Percentiles rank a stretch among this genome's conserved stretches.
phyloP scores from a whole-genome alignment of 75 land plant genomes.

The Isoetes taiwanensis region DNA sequence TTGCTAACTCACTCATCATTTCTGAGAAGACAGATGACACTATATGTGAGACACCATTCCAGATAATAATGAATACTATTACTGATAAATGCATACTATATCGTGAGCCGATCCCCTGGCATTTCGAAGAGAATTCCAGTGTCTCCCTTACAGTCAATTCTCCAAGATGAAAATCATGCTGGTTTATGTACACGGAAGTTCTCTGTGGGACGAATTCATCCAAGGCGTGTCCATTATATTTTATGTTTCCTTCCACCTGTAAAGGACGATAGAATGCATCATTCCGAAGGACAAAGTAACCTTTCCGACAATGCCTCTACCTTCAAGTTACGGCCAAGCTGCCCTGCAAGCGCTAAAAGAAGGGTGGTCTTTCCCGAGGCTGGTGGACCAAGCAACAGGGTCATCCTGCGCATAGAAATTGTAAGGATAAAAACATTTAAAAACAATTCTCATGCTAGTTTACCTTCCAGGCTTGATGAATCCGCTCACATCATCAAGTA shows the following conservation, averaged over 20 bases:
- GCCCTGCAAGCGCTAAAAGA: conserved; percentile 13
- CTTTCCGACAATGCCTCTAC: neutral
- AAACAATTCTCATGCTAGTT: neutral
- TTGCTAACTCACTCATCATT: neutral
- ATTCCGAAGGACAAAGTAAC: neutral
- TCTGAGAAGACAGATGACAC: conserved; percentile 9
- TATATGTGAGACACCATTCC: no score
- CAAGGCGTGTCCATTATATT: conserved; percentile 77
- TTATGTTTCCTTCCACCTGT: conserved; percentile 54
- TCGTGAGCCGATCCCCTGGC: conserved; percentile 62
- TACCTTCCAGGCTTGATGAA: conserved; percentile 52
- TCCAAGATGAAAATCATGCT: conserved; percentile 62
- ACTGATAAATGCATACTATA: conserved; percentile 31
- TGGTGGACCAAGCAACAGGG: conserved; percentile 14
- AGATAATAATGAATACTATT: no score
- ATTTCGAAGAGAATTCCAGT: conserved; percentile 60
- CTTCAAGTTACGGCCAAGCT: conserved; percentile 8
- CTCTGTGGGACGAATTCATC: conserved; percentile 63
- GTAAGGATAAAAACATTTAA: neutral
- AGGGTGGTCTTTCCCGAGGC: conserved; percentile 13
- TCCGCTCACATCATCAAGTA: conserved; percentile 52
- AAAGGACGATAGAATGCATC: neutral
- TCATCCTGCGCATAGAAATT: neutral
- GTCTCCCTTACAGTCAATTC: conserved; percentile 87
- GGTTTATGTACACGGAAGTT: conserved; percentile 79